Conservation (phyloP, 1,284 basidiomycete genomes). For the Xanthoconium separans region DNA sequence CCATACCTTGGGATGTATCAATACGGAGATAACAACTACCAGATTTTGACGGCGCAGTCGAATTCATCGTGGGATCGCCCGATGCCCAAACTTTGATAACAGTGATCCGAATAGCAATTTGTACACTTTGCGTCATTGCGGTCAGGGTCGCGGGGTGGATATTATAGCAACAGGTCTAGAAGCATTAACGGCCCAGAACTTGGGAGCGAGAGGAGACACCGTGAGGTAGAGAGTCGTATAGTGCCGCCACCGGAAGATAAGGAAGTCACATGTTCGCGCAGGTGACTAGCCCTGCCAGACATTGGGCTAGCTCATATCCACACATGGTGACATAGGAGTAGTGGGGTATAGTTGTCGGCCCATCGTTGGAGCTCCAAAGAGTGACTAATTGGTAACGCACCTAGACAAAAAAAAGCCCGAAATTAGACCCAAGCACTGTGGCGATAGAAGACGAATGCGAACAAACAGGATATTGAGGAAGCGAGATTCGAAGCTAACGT, state of each 20-base stretch:
- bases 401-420: not conserved
- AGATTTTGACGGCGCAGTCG: not conserved
- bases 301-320: not conserved
- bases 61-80: constrained; percentile 8
- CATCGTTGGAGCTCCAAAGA: not conserved
- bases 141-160: constrained; percentile 15
- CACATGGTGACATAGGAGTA: not conserved
- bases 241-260: not conserved
- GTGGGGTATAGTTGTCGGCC: not conserved
- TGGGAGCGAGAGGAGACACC: too few relatives aligned
- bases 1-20: not conserved
- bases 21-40: constrained; percentile 16
- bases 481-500: not conserved
- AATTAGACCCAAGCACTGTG: not conserved
- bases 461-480: not conserved
- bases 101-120: constrained; percentile 8
- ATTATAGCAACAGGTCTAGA: not conserved
- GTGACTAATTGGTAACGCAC: not conserved
- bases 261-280: not conserved
- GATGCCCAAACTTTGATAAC: constrained; percentile 21
- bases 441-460: not conserved
- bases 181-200: not conserved
- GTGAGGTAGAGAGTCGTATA: not conserved
- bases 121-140: not conserved
- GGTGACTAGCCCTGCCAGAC: not conserved